Percentiles rank a stretch among this genome's conserved stretches.
Conservation (phyloP, 2,329 filamentous ascomycete genomes). For the Dothidotthia symphoricarpi region DNA sequence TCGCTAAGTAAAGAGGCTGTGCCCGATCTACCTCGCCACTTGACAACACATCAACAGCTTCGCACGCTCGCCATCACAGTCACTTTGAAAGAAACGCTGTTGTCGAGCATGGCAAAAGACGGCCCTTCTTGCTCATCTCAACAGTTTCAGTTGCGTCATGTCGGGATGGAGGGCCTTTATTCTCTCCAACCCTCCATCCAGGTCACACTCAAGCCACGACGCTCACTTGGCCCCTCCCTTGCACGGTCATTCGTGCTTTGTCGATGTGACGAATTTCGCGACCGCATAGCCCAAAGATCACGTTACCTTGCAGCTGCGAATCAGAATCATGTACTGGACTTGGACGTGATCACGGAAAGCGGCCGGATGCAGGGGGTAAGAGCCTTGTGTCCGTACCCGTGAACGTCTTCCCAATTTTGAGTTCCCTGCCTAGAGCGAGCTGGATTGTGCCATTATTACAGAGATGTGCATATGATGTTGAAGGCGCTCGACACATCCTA, state of each 20-base stretch:
- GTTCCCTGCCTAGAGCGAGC: not conserved
- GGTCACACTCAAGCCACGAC: slow-evolving; percentile 31
- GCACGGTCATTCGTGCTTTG: slow-evolving; percentile 31
- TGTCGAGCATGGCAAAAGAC: slow-evolving; percentile 11
- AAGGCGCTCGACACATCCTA: too few species aligned
- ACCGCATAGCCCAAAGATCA: slow-evolving; percentile 31
- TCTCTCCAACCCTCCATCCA: slow-evolving; percentile 27
- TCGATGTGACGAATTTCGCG: slow-evolving; percentile 20
- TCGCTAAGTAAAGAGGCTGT: too few species aligned
- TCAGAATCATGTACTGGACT: slow-evolving; percentile 14
- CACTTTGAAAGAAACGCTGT: slow-evolving; percentile 4
- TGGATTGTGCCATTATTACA: not conserved
- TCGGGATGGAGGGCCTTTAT: slow-evolving; percentile 18
- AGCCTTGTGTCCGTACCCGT: not conserved
- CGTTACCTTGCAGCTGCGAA: slow-evolving; percentile 32
- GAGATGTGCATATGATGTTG: too few species aligned
- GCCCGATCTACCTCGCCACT: slow-evolving; percentile 32
- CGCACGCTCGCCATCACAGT: slow-evolving; percentile 10
- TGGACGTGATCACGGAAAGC: slow-evolving; percentile 21
- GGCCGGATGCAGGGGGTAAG: slow-evolving; percentile 24
- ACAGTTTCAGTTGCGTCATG: slow-evolving; percentile 24
- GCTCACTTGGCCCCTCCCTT: slow-evolving; percentile 23
- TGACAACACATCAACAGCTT: slow-evolving; percentile 33
- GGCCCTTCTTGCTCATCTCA: slow-evolving; percentile 16
- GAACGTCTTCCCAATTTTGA: slow-evolving; percentile 2